phyloP scores from a whole-genome alignment of 768 basidiomycete genomes.

The Cystobasidium onofrii region DNA sequence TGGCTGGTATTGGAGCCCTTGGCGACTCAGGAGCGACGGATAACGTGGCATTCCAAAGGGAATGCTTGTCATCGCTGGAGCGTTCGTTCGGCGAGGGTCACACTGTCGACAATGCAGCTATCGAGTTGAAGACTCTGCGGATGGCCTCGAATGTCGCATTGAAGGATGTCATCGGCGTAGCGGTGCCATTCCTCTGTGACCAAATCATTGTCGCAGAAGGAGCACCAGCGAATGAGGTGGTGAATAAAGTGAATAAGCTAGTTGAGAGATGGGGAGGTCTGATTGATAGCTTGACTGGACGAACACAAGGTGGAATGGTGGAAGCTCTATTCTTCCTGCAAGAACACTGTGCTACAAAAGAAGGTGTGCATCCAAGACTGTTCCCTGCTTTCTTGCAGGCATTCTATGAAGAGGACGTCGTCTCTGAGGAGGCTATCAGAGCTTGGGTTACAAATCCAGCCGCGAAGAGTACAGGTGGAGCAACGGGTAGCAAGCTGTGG shows the following conservation, averaged over 20 bases:
- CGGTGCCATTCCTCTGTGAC: slow-evolving; percentile 74
- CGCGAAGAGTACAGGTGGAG: slow-evolving; percentile 61
- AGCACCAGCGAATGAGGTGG: slow-evolving; percentile 52
- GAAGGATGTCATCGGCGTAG: slow-evolving; percentile 72
- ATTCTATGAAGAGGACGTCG: slow-evolving; percentile 82
- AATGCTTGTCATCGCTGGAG: slow-evolving; percentile 75
- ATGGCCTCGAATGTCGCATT: slow-evolving; percentile 93
- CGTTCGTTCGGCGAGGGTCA: slow-evolving; percentile 87
- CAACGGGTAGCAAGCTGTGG: slow-evolving; percentile 47
- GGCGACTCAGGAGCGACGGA: slow-evolving; percentile 32
- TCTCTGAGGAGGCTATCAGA: slow-evolving; percentile 83
- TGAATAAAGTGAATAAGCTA: slow-evolving; percentile 53
- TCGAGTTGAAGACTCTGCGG: slow-evolving; percentile 90
- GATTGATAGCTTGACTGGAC: slow-evolving; percentile 70
- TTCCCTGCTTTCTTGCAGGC: slow-evolving; percentile 80
- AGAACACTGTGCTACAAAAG: slow-evolving; percentile 53
- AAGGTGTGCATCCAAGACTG: slow-evolving; percentile 52
- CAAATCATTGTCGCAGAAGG: slow-evolving; percentile 59
- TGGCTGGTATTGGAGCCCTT: slow-evolving; percentile 36
- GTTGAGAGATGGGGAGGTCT: slow-evolving; percentile 73
- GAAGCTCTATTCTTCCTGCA: slow-evolving; percentile 73
- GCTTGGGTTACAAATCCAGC: slow-evolving; percentile 63
- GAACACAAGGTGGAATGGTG: slow-evolving; percentile 55
- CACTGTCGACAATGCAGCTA: slow-evolving; percentile 80
- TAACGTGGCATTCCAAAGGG: slow-evolving; percentile 62